These are phyloP conservation scores for Mycosphaerella arachidis DNA, from an alignment of 2,329 filamentous ascomycete species.

Conservation along the genomic window DNA sequence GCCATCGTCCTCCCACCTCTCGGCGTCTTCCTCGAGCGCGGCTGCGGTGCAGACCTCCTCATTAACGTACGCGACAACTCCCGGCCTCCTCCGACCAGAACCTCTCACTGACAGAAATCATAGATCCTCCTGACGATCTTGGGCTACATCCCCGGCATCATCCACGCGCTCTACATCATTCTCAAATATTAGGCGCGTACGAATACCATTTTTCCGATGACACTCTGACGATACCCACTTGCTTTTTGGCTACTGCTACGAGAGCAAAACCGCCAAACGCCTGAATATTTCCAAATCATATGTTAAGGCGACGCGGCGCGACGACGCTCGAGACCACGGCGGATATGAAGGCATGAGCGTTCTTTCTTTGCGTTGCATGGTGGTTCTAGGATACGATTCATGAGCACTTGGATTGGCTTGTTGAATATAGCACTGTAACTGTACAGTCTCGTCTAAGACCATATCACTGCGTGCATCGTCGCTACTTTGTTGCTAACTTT, in stretches of 20 bases:
- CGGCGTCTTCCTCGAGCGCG: constrained; percentile 90
- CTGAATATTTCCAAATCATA: neutral
- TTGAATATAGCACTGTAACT: constrained; percentile 1
- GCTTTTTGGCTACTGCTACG: neutral
- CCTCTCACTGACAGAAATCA: neutral
- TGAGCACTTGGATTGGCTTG: neutral
- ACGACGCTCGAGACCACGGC: neutral
- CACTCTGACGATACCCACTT: constrained; percentile 4
- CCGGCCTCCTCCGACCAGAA: constrained; percentile 35
- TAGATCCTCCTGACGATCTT: constrained; percentile 16
- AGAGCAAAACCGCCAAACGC: neutral
- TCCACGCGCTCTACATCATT: constrained; percentile 73
- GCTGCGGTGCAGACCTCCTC: constrained; percentile 78
- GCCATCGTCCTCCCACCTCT: constrained; percentile 85
- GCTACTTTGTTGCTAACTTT: too few relatives aligned
- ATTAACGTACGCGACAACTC: constrained; percentile 93
- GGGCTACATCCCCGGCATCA: constrained; percentile 64
- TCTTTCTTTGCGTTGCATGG: neutral
- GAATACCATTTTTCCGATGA: neutral
- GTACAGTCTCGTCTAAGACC: neutral
- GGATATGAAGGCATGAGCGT: constrained; percentile 1
- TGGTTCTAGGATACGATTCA: neutral
- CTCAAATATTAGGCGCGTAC: constrained; percentile 2
- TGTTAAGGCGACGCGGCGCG: neutral
- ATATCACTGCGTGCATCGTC: neutral